Conservation (phyloP, 306 rosid genomes). For the Trifolium fragiferum region DNA sequence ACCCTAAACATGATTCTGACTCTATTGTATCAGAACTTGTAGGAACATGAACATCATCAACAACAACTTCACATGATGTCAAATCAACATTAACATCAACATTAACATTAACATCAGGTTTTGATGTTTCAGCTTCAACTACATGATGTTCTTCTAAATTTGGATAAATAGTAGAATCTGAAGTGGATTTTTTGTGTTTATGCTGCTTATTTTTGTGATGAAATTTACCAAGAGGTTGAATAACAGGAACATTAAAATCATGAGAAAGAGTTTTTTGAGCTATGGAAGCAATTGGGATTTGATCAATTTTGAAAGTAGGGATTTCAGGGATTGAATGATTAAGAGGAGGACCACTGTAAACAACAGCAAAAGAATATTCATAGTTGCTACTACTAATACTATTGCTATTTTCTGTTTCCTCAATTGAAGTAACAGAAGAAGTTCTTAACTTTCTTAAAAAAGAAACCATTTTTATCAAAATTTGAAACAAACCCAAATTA, state of each 20-base stretch:
- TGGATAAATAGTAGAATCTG: slow-evolving; percentile 29
- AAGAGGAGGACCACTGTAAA: slow-evolving; percentile 71
- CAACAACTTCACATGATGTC: slow-evolving; percentile 1
- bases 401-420: slow-evolving; percentile 39
- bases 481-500: not conserved
- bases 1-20: slow-evolving; percentile 56
- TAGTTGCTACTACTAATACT: slow-evolving; percentile 21
- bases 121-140: slow-evolving; percentile 9
- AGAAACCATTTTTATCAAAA: slow-evolving; percentile 51
- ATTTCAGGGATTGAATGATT: slow-evolving; percentile 63
- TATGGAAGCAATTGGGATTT: slow-evolving; percentile 65
- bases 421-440: slow-evolving; percentile 44
- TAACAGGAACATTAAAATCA: slow-evolving; percentile 57
- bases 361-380: slow-evolving; percentile 75
- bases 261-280: slow-evolving; percentile 49
- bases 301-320: slow-evolving; percentile 59
- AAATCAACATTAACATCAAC: slow-evolving; percentile 12
- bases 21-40: slow-evolving; percentile 51
- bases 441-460: slow-evolving; percentile 56
- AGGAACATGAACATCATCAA: slow-evolving; percentile 28
- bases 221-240: slow-evolving; percentile 63
- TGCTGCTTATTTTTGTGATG: slow-evolving; percentile 1
- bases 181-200: not conserved
- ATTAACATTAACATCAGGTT: slow-evolving; percentile 9
- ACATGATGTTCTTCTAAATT: slow-evolving; percentile 8